Percentiles rank a stretch among this genome's conserved stretches.
Evolutionary conservation across 257 asterid genomes (phyloP).

Genomic region (Gardenia jasminoides): DNA sequence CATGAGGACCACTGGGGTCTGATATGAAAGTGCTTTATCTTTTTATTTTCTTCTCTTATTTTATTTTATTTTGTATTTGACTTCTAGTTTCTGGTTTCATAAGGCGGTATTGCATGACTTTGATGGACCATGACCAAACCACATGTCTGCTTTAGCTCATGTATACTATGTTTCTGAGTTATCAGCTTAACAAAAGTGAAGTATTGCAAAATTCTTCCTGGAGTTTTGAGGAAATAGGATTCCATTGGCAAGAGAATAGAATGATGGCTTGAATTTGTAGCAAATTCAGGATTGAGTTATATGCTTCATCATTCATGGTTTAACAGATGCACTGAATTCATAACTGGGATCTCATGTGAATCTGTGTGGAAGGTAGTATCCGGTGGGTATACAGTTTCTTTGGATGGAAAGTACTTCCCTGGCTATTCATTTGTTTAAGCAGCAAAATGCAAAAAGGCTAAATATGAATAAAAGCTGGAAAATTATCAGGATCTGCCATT

Average conservation of each 20-base stretch:
- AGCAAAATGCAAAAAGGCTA: not conserved
- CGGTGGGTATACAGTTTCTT: not conserved
- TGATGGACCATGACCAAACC: no score
- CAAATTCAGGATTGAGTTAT: not conserved
- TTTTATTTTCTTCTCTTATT: no score
- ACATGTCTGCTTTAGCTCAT: not conserved
- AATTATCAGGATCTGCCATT: not conserved
- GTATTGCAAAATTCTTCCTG: not conserved
- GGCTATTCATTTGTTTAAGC: not conserved
- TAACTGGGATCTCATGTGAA: not conserved
- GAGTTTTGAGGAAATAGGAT: not conserved
- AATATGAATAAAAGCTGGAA: not conserved
- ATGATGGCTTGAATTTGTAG: not conserved
- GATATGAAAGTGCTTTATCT: not conserved
- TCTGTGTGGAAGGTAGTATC: not conserved
- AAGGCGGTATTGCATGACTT: not conserved
- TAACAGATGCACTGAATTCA: not conserved
- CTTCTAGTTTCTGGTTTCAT: not conserved
- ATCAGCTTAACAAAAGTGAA: not conserved
- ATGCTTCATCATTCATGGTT: not conserved
- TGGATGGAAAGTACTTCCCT: constrained; percentile 1
- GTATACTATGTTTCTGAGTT: not conserved
- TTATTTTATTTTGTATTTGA: no score
- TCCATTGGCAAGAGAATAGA: not conserved
- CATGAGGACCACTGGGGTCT: not conserved